Conservation (phyloP, 2,329 filamentous ascomycete genomes). For the Fusarium devonianum region DNA sequence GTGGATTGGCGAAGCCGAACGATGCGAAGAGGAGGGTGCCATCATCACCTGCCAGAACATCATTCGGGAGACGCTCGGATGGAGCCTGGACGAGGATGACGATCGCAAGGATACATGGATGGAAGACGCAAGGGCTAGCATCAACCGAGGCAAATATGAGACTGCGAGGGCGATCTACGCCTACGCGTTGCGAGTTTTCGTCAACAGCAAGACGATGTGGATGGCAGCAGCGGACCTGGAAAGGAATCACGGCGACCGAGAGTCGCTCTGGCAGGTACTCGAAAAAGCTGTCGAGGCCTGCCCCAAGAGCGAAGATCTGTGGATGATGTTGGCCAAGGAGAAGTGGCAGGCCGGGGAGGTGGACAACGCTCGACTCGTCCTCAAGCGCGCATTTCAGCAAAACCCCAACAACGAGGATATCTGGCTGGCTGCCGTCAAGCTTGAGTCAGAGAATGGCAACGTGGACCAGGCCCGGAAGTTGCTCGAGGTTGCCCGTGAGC, state of each 20-base stretch:
- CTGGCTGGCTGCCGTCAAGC: constrained; percentile 94
- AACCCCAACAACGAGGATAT: constrained; percentile 98
- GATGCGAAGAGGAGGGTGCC: constrained; percentile 91
- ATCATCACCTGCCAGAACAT: constrained; percentile 87
- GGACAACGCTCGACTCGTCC: constrained; percentile 83
- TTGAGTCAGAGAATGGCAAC: constrained; percentile 89
- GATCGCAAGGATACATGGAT: constrained; percentile 96
- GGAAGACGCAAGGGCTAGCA: constrained; percentile 86
- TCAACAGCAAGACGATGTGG: constrained; percentile 88
- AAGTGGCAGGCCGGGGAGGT: constrained; percentile 90
- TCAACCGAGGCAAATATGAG: constrained; percentile 81
- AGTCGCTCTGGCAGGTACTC: constrained; percentile 82
- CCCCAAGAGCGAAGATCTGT: constrained; percentile 87
- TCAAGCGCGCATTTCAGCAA: constrained; percentile 90
- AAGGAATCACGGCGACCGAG: constrained; percentile 84
- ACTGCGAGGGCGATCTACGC: constrained; percentile 94
- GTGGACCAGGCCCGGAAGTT: constrained; percentile 83
- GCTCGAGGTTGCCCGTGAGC: constrained; percentile 80
- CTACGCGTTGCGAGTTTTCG: constrained; percentile 88
- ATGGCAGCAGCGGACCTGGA: constrained; percentile 90
- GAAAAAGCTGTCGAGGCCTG: constrained; percentile 95
- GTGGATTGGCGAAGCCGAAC: constrained; percentile 94
- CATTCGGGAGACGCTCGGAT: constrained; percentile 90
- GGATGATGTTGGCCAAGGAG: constrained; percentile 96
- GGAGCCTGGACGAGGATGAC: constrained; percentile 93